Base-by-base conservation (phyloP, 1,284 basidiomycete genomes). In the Cryptococcus sp. region DNA sequence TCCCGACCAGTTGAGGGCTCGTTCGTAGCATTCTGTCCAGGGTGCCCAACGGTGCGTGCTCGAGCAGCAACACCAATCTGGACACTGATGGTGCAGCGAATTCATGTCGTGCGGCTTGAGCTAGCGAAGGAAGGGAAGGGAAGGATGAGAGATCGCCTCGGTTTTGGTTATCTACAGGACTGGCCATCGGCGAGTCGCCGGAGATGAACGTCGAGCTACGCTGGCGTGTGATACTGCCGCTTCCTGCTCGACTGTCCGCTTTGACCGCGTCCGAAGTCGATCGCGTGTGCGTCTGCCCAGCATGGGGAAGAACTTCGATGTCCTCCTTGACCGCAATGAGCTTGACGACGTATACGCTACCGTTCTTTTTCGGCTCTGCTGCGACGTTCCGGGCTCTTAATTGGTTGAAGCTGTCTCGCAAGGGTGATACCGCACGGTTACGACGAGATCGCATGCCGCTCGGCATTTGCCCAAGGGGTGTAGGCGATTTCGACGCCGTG, bases 21-120 rank as follows among this genome's bases (percentile, higher is more conserved):
- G 62, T 63, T n/a, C 74, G 55, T n/a, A 80, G 66, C 42, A 80
- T 69, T 7, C 69, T 57, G 56, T 79, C 78, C 39, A 77, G 50
- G 6, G 79, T 77, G 0, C 80, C 80, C 8, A 76, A 64, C 3
- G 74, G 70, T 22, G 75, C 75, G 55, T 76, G 75, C 63, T 81
- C 79, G 38, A 81, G 66, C 6, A 80, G 60, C n/a, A 81, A 63
- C 6, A 78, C 68, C 48, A 80, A 57, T 16, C 74, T 61, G n/a
- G 71, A 64, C 19, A 62, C 39, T 3, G 67, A 54, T 3, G 64
- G 63, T 10, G 57, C 27, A 42, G 51, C 15, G 19, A 54, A 50
- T 6, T 61, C 54, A 11, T 62, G 43, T 30, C 64, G 42, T 23
- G 56, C 61, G 4, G 64, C 60, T 38, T 65, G 56, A 17, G 45